Conservation (phyloP, 371 early-diverging fungal genomes). For the Syncephalastrum sp. region DNA sequence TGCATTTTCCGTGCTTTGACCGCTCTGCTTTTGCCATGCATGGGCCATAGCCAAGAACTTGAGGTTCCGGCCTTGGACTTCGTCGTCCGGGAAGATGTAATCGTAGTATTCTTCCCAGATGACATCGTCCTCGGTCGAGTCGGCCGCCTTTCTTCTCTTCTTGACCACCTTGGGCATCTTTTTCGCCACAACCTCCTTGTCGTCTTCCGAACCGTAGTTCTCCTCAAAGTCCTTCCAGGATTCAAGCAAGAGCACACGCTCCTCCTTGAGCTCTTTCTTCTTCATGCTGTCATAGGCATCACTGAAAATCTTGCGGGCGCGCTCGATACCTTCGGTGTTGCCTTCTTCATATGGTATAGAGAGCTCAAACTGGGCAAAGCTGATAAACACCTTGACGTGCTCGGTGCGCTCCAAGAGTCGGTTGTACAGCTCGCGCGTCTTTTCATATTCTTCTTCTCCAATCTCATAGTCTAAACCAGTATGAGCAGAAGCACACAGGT, state of each 20-base stretch:
- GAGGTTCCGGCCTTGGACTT: conserved; percentile 76
- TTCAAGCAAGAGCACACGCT: conserved; percentile 86
- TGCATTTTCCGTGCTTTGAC: no score
- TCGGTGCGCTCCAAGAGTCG: conserved; percentile 83
- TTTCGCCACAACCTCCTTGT: conserved; percentile 57
- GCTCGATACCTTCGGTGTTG: conserved; percentile 36
- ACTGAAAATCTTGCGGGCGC: conserved; percentile 76
- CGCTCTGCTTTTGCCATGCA: conserved; percentile 68
- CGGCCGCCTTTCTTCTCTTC: conserved; percentile 69
- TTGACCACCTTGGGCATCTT: conserved; percentile 91
- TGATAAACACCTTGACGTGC: conserved; percentile 98
- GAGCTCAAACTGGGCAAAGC: conserved; percentile 89
- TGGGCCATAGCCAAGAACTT: conserved; percentile 91
- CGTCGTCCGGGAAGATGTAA: conserved; percentile 96
- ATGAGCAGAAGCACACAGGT: background rate
- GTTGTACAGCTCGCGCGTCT: conserved; percentile 80
- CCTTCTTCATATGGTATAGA: conserved; percentile 54
- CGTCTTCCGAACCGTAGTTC: conserved; percentile 59
- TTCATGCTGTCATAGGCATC: conserved; percentile 73
- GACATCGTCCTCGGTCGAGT: conserved; percentile 59
- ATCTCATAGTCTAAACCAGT: conserved; percentile 78
- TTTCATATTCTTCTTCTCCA: conserved; percentile 75
- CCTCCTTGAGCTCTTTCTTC: conserved; percentile 67
- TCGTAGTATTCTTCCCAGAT: conserved; percentile 96
- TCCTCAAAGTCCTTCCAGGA: conserved; percentile 92